These are phyloP conservation scores for Excoecaria agallocha DNA, from an alignment of 345 rosid genomes.

Conservation along the genomic window DNA sequence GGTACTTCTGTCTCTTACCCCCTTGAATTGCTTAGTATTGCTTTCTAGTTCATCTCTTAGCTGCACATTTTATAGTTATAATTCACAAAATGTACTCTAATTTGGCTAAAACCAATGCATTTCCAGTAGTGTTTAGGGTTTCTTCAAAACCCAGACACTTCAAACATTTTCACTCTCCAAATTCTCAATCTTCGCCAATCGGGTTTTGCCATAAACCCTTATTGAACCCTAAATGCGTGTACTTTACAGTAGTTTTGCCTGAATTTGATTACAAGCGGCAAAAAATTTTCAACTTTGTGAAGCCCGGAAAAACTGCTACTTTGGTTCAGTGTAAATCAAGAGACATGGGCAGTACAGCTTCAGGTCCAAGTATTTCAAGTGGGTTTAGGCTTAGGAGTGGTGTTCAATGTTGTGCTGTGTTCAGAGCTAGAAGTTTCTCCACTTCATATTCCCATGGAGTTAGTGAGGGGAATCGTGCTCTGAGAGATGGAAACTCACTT, in stretches of 20 bases:
- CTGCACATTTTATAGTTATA: background rate
- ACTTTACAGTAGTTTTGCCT: slow-evolving; percentile 18
- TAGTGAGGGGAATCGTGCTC: slow-evolving; percentile 31
- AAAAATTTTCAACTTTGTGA: slow-evolving; percentile 8
- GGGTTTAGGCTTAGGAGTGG: slow-evolving; percentile 32
- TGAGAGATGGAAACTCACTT: slow-evolving; percentile 39
- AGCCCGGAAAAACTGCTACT: slow-evolving; percentile 10
- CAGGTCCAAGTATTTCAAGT: slow-evolving; percentile 23
- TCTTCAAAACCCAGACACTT: slow-evolving; percentile 44
- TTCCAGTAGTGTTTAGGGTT: slow-evolving; percentile 59
- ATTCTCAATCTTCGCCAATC: slow-evolving; percentile 32
- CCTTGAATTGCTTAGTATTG: slow-evolving; percentile 4
- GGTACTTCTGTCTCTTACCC: background rate
- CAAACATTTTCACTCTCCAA: slow-evolving; percentile 30
- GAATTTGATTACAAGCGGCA: slow-evolving; percentile 12
- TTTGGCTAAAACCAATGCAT: slow-evolving; percentile 49
- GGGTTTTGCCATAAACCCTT: slow-evolving; percentile 35
- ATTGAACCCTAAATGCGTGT: slow-evolving; percentile 29
- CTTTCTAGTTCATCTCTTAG: slow-evolving; percentile 4
- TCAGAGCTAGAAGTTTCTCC: slow-evolving; percentile 30
- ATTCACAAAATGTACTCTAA: slow-evolving; percentile 44
- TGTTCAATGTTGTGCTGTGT: slow-evolving; percentile 19
- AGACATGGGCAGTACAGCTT: slow-evolving; percentile 29
- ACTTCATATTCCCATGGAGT: slow-evolving; percentile 31
- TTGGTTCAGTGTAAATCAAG: slow-evolving; percentile 26